Evolutionary conservation across 2,329 filamentous ascomycete species (phyloP).

Genomic region (Colletotrichum cereale): DNA sequence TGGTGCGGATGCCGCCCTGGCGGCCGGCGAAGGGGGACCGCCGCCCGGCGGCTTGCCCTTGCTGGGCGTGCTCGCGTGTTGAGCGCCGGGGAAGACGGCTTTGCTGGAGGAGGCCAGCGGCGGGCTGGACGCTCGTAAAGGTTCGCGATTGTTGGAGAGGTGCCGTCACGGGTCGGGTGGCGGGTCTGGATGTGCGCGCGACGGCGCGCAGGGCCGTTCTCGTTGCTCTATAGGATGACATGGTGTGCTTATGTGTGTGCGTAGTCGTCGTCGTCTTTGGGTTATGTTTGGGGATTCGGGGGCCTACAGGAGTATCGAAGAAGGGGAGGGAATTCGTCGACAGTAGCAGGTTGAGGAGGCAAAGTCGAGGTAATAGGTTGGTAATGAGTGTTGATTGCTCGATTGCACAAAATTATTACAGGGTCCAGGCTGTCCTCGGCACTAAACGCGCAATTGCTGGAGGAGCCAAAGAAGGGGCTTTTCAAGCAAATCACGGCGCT

Average conservation of each 20-base stretch:
- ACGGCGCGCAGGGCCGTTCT: conserved; percentile 36
- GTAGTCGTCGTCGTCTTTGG: neutral
- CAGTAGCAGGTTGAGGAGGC: no score
- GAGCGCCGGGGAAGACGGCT: conserved; percentile 19
- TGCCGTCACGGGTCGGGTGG: conserved; percentile 17
- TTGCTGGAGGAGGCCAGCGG: conserved; percentile 33
- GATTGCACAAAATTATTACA: conserved; percentile 20
- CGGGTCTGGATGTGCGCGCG: conserved; percentile 30
- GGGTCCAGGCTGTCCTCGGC: conserved; percentile 20
- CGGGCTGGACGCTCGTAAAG: conserved; percentile 33
- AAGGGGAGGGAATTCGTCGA: neutral
- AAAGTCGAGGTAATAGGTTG: neutral
- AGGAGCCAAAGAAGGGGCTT: conserved; percentile 13
- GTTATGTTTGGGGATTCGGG: neutral
- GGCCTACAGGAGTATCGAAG: neutral
- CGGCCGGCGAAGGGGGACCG: conserved; percentile 43
- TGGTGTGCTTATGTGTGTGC: conserved; percentile 6
- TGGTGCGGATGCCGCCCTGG: conserved; percentile 70
- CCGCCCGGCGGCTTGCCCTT: conserved; percentile 21
- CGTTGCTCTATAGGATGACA: conserved; percentile 38
- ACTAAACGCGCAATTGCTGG: conserved; percentile 4
- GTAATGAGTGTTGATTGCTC: conserved; percentile 11
- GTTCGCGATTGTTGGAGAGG: conserved; percentile 23
- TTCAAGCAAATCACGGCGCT: conserved; percentile 17
- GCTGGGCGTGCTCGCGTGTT: conserved; percentile 5